These are phyloP conservation scores for Fraxinus ornus DNA, from an alignment of 305 asterid genomes.

Conservation along the genomic window DNA sequence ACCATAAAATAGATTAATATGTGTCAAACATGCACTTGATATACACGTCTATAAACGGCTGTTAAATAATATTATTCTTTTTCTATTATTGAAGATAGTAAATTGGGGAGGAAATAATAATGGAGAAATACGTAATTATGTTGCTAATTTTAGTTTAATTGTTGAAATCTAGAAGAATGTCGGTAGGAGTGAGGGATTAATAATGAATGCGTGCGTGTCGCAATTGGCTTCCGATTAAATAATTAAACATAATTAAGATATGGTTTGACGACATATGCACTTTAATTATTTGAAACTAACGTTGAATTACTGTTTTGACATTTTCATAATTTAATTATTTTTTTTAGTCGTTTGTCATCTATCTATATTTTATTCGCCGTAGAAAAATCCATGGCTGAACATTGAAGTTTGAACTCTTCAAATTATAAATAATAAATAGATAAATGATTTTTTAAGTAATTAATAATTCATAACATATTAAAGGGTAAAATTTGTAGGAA, in stretches of 20 bases:
- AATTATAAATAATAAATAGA: not conserved
- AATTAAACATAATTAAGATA: not conserved
- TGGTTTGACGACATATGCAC: not conserved
- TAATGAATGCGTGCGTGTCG: not conserved
- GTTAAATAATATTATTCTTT: not conserved
- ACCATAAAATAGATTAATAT: too few relatives aligned
- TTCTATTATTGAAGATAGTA: not conserved
- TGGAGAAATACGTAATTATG: not conserved
- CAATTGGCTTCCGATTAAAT: not conserved
- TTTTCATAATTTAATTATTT: not conserved
- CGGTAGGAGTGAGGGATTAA: not conserved
- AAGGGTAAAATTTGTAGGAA: not conserved
- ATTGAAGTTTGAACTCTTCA: not conserved
- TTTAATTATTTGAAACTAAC: not conserved
- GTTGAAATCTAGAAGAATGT: constrained; percentile 23
- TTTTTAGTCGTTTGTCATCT: not conserved
- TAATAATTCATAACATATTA: too few relatives aligned
- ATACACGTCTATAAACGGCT: too few relatives aligned
- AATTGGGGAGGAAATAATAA: too few relatives aligned
- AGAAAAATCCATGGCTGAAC: not conserved
- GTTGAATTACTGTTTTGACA: not conserved
- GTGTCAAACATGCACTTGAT: too few relatives aligned
- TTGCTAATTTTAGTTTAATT: not conserved
- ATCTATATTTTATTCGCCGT: not conserved
- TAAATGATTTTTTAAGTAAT: not conserved